A percentile compares a stretch with the other conserved stretches of the same genome.
Conservation (phyloP, 2,329 filamentous ascomycete species). For the Neospermospora avenae region DNA sequence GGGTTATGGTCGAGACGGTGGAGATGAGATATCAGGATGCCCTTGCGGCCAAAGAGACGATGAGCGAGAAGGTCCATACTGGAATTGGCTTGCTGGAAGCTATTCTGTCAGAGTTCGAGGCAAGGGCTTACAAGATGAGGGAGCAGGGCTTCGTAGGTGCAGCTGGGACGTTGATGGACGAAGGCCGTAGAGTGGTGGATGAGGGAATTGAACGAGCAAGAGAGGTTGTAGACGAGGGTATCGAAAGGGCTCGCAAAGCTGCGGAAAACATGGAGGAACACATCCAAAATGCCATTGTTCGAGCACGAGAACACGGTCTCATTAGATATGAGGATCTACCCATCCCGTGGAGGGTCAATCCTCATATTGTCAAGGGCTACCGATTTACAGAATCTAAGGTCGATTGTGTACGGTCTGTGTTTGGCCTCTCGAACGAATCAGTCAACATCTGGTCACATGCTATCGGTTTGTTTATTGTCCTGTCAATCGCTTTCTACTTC, state of each 20-base stretch:
- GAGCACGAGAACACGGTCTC: conserved; percentile 75
- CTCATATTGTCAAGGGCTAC: conserved; percentile 87
- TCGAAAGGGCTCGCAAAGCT: conserved; percentile 78
- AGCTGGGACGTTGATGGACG: conserved; percentile 70
- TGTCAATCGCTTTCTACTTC: conserved; percentile 90
- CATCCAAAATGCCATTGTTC: conserved; percentile 71
- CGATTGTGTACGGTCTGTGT: conserved; percentile 81
- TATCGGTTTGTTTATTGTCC: conserved; percentile 81
- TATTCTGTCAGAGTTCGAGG: conserved; percentile 83
- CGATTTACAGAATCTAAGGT: conserved; percentile 90
- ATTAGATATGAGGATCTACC: conserved; percentile 89
- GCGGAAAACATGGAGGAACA: conserved; percentile 80
- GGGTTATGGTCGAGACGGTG: conserved; percentile 88
- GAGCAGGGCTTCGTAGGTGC: conserved; percentile 73
- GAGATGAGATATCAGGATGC: conserved; percentile 86
- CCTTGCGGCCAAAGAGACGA: conserved; percentile 75
- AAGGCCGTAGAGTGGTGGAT: conserved; percentile 76
- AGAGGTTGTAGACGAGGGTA: conserved; percentile 74
- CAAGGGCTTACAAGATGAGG: conserved; percentile 73
- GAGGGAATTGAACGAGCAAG: conserved; percentile 71
- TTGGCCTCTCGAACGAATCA: conserved; percentile 84
- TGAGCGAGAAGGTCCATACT: conserved; percentile 88
- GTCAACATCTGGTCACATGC: conserved; percentile 98
- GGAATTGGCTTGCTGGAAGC: conserved; percentile 82
- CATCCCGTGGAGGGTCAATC: conserved; percentile 89